Base-by-base conservation (phyloP, 2,329 filamentous ascomycete genomes). In the Pseudocercospora pini-densiflorae region DNA sequence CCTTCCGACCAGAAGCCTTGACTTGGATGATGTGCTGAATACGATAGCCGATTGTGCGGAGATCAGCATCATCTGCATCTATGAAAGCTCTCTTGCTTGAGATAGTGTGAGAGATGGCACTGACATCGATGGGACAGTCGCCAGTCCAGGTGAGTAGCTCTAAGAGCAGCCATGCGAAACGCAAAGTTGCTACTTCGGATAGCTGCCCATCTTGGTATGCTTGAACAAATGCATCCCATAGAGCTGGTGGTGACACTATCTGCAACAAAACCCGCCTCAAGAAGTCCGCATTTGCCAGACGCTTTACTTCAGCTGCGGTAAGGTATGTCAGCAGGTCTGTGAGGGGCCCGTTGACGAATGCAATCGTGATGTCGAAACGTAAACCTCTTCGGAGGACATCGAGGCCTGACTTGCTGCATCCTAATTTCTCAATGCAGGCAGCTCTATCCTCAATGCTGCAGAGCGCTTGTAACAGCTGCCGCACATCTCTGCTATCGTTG, bases 301-400 rank as follows among this genome's bases (percentile, higher is more conserved):
- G 36, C 36, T 40, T 40, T 40, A 40, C 36, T 40, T 40, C 36
- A 40, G 36, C 36, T 16, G 36, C 36, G 14, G 36, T 40, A 7
- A 40, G 36, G 36, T 40, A 40, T 14, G 36, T 40, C 36, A 40
- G 16, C 3, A 40, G 36, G 36, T 40, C 36, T 40, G 36, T 40
- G 7, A 75, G 75, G 36, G 70, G 54, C 1, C 74, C 75, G 62
- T 85, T 86, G 51, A 87, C 71, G 71, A 87, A 87, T 1, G 65
- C 54, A 7, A 72, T 54, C 1, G 81, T 80, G 5, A 77, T 69
- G 65, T 84, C 79, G 65, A 84, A 80, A 51, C 84, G 77, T 40
- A 87, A 70, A 2, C 78, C 77, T 8, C 73, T 71, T 61, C 79
- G 79, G 12, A 86, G 69, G 1, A 81, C 77, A 24, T 57, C 59